Conservation (phyloP, 148 eudicot genomes). For the Cornus controversa region DNA sequence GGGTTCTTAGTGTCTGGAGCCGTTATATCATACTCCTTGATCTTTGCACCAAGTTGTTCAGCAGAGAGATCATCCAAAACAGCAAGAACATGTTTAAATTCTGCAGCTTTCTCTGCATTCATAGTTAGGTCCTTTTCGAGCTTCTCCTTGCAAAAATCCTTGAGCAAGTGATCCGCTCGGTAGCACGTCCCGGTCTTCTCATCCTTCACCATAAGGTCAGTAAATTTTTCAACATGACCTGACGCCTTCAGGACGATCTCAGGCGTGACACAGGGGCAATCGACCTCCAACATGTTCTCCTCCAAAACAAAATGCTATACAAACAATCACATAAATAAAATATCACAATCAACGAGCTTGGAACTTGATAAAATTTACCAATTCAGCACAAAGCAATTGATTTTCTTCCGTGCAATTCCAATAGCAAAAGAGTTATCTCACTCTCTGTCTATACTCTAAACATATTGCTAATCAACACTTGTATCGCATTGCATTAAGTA, state of each 20-base stretch:
- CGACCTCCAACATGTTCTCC: conserved; percentile 85
- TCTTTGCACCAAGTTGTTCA: conserved; percentile 75
- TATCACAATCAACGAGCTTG: neutral
- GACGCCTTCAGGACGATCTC: conserved; percentile 79
- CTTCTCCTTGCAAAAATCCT: conserved; percentile 79
- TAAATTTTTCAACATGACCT: conserved; percentile 85
- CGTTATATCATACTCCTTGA: conserved; percentile 67
- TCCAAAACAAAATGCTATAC: conserved; percentile 70
- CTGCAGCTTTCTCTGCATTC: conserved; percentile 54
- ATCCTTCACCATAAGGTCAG: conserved; percentile 85
- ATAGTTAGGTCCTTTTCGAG: conserved; percentile 69
- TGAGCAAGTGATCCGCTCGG: conserved; percentile 78
- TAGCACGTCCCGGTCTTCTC: conserved; percentile 71
- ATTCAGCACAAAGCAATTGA: neutral
- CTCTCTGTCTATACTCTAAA: no score
- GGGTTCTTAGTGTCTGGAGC: conserved; percentile 79
- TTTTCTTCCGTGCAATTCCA: neutral
- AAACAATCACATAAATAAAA: neutral
- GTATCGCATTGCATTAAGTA: no score
- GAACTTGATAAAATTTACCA: neutral
- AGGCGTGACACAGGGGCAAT: conserved; percentile 84
- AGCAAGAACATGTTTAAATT: conserved; percentile 65
- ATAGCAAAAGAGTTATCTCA: no score
- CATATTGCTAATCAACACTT: no score
- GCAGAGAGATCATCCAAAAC: conserved; percentile 65